phyloP scores from a whole-genome alignment of 805 yeast genomes.

The Starmerella khaoyaiensis region DNA sequence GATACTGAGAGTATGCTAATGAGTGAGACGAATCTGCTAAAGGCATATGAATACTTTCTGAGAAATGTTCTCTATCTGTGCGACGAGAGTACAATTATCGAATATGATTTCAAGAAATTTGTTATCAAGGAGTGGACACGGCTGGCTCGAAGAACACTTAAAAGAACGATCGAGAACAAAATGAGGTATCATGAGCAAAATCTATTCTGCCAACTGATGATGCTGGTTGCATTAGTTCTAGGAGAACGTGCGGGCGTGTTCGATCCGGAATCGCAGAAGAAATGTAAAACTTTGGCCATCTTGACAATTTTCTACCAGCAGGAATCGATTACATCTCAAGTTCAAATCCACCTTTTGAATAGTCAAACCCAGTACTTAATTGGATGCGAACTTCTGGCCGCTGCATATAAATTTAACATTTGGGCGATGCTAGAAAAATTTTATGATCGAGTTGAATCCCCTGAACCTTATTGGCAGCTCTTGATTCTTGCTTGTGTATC shows the following conservation, averaged over 20 bases:
- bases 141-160: conserved; percentile 6
- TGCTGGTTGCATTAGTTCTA: conserved; percentile 4
- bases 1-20: background rate
- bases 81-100: conserved; percentile 17
- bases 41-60: conserved; percentile 19
- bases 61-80: conserved; percentile 8
- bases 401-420: background rate
- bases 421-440: conserved; percentile 2
- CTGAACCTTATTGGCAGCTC: conserved; percentile 12
- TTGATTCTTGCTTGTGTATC: background rate
- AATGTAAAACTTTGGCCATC: conserved; percentile 1
- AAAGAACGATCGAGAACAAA: background rate
- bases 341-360: conserved; percentile 1
- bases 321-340: conserved; percentile 4
- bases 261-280: background rate
- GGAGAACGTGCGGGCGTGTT: conserved; percentile 3
- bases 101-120: background rate
- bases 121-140: conserved; percentile 12
- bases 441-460: background rate
- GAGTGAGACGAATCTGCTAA: too few species aligned
- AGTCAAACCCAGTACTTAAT: background rate
- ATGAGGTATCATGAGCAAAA: background rate
- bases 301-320: conserved; percentile 14
- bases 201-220: conserved; percentile 1
- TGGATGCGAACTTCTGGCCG: conserved; percentile 11